These are phyloP conservation scores for Thermoascus crustaceus DNA, from an alignment of 2,329 filamentous ascomycete genomes.

Conservation along the genomic window DNA sequence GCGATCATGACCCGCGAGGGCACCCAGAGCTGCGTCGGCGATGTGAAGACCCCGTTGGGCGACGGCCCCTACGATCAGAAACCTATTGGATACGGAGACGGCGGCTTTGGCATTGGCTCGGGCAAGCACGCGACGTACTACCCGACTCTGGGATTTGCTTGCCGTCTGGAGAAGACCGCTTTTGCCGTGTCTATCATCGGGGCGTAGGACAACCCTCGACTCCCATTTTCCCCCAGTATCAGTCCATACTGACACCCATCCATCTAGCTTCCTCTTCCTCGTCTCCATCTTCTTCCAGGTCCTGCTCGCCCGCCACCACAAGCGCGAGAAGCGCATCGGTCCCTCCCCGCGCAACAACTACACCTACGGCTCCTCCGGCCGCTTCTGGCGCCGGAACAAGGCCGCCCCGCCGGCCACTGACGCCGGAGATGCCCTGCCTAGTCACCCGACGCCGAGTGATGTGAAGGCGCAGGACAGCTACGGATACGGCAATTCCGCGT, in stretches of 20 bases:
- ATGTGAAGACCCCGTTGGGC: slow-evolving; percentile 62
- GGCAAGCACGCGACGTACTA: slow-evolving; percentile 14
- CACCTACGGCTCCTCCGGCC: slow-evolving; percentile 47
- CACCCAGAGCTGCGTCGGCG: slow-evolving; percentile 55
- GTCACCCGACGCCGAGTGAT: slow-evolving; percentile 32
- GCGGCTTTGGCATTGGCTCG: slow-evolving; percentile 34
- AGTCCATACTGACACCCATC: slow-evolving; percentile 4
- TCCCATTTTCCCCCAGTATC: neutral
- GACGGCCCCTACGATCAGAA: slow-evolving; percentile 47
- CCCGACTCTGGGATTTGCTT: slow-evolving; percentile 50
- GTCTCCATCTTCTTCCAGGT: slow-evolving; percentile 63
- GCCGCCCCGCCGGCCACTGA: slow-evolving; percentile 29
- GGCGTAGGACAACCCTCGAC: slow-evolving; percentile 48
- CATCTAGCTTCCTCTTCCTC: slow-evolving; percentile 62
- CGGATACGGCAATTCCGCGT: slow-evolving; percentile 24
- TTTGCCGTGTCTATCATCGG: slow-evolving; percentile 72
- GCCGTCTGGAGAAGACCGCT: slow-evolving; percentile 65
- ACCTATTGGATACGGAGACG: slow-evolving; percentile 42
- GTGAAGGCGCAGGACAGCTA: slow-evolving; percentile 24
- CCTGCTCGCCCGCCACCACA: slow-evolving; percentile 60
- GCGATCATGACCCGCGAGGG: slow-evolving; percentile 66
- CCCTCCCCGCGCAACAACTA: slow-evolving; percentile 60
- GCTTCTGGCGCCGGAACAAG: slow-evolving; percentile 37
- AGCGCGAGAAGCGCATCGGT: slow-evolving; percentile 65
- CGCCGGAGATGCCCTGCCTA: slow-evolving; percentile 28